These are phyloP conservation scores for Saccharomycopsis synnaedendra DNA, from an alignment of 805 yeast species.

Conservation along the genomic window DNA sequence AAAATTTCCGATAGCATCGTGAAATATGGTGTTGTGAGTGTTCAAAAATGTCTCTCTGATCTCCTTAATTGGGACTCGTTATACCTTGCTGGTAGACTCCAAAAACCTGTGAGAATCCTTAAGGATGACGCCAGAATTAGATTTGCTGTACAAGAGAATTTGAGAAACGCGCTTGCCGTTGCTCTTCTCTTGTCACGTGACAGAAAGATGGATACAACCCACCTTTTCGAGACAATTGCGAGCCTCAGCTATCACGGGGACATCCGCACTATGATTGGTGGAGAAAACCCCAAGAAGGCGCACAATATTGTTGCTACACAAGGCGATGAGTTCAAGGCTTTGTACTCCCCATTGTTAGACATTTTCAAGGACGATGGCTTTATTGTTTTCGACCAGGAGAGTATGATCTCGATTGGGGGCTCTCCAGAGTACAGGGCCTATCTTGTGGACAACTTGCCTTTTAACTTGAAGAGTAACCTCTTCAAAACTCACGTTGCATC, in stretches of 20 bases:
- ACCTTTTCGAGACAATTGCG: constrained; percentile 68
- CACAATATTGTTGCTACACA: constrained; percentile 77
- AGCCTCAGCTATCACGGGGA: constrained; percentile 84
- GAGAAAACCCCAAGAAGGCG: constrained; percentile 87
- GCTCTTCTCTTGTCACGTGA: constrained; percentile 36
- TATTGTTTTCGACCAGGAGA: constrained; percentile 12
- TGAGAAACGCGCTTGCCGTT: constrained; percentile 65
- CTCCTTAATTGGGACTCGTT: constrained; percentile 75
- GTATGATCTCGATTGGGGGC: constrained; percentile 22
- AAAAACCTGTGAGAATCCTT: constrained; percentile 79
- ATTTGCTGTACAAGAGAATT: constrained; percentile 63
- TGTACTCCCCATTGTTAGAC: constrained; percentile 59
- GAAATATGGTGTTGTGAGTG: constrained; percentile 80
- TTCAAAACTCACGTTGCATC: neutral
- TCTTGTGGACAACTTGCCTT: constrained; percentile 37
- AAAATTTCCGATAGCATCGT: constrained; percentile 46
- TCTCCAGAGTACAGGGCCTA: constrained; percentile 29
- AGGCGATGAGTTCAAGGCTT: constrained; percentile 48
- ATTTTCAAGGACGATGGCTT: constrained; percentile 27
- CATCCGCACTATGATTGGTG: constrained; percentile 72
- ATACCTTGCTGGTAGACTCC: constrained; percentile 86
- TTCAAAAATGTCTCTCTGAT: constrained; percentile 50
- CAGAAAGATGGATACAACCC: constrained; percentile 38
- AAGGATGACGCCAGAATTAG: constrained; percentile 52
- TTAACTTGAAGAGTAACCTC: neutral